Conservation (phyloP, 2,329 filamentous ascomycete species). For the Gnomoniopsis smithogilvyi region DNA sequence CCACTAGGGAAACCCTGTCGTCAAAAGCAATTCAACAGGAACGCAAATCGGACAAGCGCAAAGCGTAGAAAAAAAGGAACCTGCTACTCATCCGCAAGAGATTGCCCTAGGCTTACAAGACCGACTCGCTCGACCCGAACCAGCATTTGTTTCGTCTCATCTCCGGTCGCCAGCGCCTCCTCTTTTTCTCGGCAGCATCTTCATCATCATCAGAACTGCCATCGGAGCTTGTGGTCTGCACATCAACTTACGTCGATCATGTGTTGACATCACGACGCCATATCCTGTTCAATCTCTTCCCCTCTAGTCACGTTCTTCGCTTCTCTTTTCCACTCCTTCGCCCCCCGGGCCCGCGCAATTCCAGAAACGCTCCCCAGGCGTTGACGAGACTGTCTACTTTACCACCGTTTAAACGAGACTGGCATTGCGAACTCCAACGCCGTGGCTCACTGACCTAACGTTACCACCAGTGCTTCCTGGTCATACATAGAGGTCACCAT, state of each 20-base stretch:
- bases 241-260: conserved; percentile 13
- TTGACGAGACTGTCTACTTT: conserved; percentile 11
- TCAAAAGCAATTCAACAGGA: neutral
- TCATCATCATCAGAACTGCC: conserved; percentile 8
- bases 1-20: neutral
- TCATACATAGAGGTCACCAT: conserved; percentile 7
- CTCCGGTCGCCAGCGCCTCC: conserved; percentile 8
- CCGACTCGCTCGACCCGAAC: conserved; percentile 15
- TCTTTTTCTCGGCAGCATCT: conserved; percentile 6
- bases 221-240: conserved; percentile 13
- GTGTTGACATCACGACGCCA: conserved; percentile 13
- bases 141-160: conserved; percentile 17
- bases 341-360: conserved; percentile 8
- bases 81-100: conserved; percentile 1
- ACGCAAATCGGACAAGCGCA: neutral
- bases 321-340: conserved; percentile 7
- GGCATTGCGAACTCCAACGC: neutral
- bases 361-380: conserved; percentile 10
- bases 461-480: conserved; percentile 2
- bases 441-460: conserved; percentile 7
- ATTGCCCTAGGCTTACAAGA: conserved; percentile 9
- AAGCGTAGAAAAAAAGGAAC: conserved; percentile 6
- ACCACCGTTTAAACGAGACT: neutral
- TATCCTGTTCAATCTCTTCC: conserved; percentile 12
- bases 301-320: conserved; percentile 5